Evolutionary conservation across 2,329 filamentous ascomycete species (phyloP).

Genomic region (Colletotrichum graminicola): DNA sequence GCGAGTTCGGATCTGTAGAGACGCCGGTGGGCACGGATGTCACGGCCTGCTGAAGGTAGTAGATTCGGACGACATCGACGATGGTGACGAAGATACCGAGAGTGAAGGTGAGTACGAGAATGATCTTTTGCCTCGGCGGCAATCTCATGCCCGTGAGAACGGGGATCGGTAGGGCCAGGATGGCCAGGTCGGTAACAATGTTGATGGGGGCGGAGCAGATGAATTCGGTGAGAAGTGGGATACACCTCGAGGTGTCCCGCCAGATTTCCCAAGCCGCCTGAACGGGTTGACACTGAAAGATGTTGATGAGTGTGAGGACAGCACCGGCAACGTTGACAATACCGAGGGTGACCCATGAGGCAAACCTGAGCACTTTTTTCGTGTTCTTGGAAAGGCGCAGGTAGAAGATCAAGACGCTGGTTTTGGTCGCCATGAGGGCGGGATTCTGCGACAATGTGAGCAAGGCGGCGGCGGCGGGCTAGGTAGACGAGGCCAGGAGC

Average conservation of each 20-base stretch:
- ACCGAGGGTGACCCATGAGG: constrained; percentile 82
- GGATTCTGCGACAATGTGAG: constrained; percentile 73
- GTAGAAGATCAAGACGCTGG: constrained; percentile 93
- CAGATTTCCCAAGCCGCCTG: constrained; percentile 72
- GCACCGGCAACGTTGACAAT: constrained; percentile 84
- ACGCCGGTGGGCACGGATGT: constrained; percentile 54
- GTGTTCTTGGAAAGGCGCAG: constrained; percentile 83
- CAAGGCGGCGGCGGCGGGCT: background rate
- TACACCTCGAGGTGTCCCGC: constrained; percentile 57
- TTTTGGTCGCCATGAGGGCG: constrained; percentile 90
- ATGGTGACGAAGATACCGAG: constrained; percentile 89
- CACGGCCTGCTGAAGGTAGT: constrained; percentile 84
- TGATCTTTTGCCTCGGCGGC: constrained; percentile 87
- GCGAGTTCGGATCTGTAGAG: constrained; percentile 54
- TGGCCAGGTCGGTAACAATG: constrained; percentile 89
- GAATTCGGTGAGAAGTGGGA: constrained; percentile 72
- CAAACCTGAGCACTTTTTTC: constrained; percentile 80
- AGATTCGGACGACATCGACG: constrained; percentile 90
- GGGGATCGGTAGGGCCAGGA: constrained; percentile 88
- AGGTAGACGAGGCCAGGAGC: background rate
- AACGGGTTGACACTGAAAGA: constrained; percentile 86
- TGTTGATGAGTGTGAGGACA: constrained; percentile 86
- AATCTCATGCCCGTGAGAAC: constrained; percentile 89
- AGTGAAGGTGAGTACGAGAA: constrained; percentile 86
- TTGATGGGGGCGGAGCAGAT: constrained; percentile 88